Evolutionary conservation across 1,139 yeast genomes (phyloP).

Genomic region (Suhomyces chickasaworum): DNA sequence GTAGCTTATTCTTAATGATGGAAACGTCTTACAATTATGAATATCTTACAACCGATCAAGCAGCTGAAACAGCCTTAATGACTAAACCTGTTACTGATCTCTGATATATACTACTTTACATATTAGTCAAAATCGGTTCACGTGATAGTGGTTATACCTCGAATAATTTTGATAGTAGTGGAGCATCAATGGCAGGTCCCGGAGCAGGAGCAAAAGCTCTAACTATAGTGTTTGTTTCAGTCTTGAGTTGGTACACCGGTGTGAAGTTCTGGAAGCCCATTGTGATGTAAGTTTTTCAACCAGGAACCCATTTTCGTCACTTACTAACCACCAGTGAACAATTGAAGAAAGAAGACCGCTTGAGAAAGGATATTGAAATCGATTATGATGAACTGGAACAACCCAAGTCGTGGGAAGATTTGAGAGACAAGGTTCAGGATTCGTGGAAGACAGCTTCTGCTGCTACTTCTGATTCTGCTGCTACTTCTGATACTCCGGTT

Average conservation of each 20-base stretch:
- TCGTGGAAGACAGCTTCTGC: constrained; percentile 13
- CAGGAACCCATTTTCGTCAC: constrained; percentile 7
- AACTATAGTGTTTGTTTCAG: constrained; percentile 35
- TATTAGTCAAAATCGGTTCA: no score
- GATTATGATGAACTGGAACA: constrained; percentile 44
- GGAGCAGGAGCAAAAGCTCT: constrained; percentile 26
- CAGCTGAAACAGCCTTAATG: no score
- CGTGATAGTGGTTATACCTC: constrained; percentile 1
- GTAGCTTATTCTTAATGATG: no score
- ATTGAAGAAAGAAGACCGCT: constrained; percentile 64
- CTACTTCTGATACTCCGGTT: background rate
- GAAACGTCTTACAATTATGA: no score
- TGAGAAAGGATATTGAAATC: constrained; percentile 58
- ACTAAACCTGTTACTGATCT: no score
- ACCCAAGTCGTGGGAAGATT: constrained; percentile 44
- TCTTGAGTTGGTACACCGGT: constrained; percentile 53
- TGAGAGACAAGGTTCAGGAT: constrained; percentile 30
- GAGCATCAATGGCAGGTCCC: constrained; percentile 14
- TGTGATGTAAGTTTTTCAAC: constrained; percentile 52
- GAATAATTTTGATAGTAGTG: background rate
- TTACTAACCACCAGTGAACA: constrained; percentile 52
- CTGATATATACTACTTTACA: background rate
- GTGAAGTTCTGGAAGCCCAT: constrained; percentile 74
- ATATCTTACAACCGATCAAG: no score
- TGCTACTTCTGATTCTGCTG: background rate